A percentile compares a stretch with the other conserved stretches of the same genome.
phyloP scores from a whole-genome alignment of 495 filamentous ascomycete genomes.

The Tuber melanosporum region DNA sequence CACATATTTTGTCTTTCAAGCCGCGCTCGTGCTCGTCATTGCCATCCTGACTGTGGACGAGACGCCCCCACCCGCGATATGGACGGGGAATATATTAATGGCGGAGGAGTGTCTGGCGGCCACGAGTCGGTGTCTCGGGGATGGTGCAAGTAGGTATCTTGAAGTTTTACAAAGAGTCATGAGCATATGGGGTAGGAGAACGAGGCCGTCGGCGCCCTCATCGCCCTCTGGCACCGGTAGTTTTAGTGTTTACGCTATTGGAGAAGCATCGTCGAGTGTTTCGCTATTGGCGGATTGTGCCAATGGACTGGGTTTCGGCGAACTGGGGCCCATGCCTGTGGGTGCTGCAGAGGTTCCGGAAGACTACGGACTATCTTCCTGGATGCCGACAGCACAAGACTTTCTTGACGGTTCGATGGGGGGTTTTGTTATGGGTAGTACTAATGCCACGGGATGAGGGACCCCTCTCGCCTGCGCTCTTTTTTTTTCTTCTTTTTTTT shows the following conservation, averaged over 20 bases:
- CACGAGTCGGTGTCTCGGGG: slow-evolving; percentile 18
- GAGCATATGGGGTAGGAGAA: slow-evolving; percentile 10
- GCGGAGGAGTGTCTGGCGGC: slow-evolving; percentile 22
- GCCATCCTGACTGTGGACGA: slow-evolving; percentile 22
- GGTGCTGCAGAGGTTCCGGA: background rate
- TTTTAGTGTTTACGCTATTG: background rate
- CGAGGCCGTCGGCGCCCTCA: background rate
- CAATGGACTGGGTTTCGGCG: slow-evolving; percentile 11
- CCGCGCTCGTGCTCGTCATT: slow-evolving; percentile 41
- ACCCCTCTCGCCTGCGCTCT: background rate
- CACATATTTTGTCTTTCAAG: slow-evolving; percentile 45
- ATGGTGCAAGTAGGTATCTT: slow-evolving; percentile 20
- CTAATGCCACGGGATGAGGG: background rate
- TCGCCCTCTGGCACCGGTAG: background rate
- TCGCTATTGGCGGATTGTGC: slow-evolving; percentile 13
- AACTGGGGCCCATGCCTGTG: slow-evolving; percentile 8
- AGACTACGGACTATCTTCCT: slow-evolving; percentile 7
- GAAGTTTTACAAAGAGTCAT: slow-evolving; percentile 23
- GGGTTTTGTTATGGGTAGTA: background rate
- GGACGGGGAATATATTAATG: slow-evolving; percentile 14
- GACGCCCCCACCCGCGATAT: slow-evolving; percentile 9
- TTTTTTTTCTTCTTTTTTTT: background rate
- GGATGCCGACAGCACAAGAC: slow-evolving; percentile 11
- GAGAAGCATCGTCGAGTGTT: background rate
- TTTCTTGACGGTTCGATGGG: background rate